Evolutionary conservation across 805 yeast species (phyloP), one percentile per base, ranked within the genome.

Genomic region (Saccharomycopsis fodiens): DNA sequence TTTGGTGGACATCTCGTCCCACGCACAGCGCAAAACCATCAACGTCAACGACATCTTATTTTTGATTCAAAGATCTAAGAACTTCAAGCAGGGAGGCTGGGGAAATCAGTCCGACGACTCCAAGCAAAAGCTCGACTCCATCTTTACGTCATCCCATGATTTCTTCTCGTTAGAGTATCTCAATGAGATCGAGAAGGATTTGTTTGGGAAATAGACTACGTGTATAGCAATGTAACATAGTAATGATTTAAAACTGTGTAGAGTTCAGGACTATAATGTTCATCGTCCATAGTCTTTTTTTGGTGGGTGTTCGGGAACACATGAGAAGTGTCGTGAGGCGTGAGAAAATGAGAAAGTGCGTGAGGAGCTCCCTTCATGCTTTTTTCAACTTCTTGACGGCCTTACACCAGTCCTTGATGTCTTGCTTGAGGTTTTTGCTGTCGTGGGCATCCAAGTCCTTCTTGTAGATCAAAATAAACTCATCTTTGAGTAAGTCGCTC

Each of bases 401-500:
- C 50, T 67, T 69, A 41, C 73, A 70, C 62, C 72, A 61, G 43
- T 66, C 69, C 52, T 62, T 64, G 39, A 69, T 62, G 29, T 69
- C 65, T 16, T 48, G 39, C n/a, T 46, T 46, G 36, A 51, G 43
- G 19, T 41, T 25, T 31, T 61, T 65, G 13, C 54, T 57, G 29
- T 59, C 56, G 16, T 57, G 57, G 25, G 60, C 63, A 35, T 55
- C 54, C 31, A 51, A 41, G 25, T 48, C 46, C 20, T 54, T 53
- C 45, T 61, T 64, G 46, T 67, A 67, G 34, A 60, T 62, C 30
- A 48, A 19, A 13, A 66, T 57, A 54, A 64, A 56, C 54, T 54
- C 27, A 45, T 62, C 57, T 23, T 62, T 60, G 46, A 84, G 64
- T 21, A 93, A 63, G 38, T 84, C 87, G 53, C 75, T 73, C 0